phyloP scores from a whole-genome alignment of 2,329 filamentous ascomycete genomes.

The Zarea fungicola region DNA sequence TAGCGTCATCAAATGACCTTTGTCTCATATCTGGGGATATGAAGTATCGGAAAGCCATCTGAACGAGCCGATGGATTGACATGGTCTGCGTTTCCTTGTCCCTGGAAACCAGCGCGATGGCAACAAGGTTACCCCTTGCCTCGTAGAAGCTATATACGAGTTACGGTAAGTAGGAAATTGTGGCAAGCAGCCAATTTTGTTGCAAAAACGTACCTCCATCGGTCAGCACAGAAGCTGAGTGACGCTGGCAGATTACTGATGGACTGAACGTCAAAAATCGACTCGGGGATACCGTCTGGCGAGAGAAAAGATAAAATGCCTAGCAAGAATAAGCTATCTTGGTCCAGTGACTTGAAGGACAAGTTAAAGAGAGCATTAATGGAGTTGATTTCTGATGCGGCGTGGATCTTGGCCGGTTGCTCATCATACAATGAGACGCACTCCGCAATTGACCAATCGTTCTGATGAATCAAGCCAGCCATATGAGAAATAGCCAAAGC shows the following conservation, averaged over 20 bases:
- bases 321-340: conserved; percentile 1
- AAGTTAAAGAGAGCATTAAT: conserved; percentile 11
- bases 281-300: conserved; percentile 13
- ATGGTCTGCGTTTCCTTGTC: conserved; percentile 9
- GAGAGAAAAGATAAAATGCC: conserved; percentile 7
- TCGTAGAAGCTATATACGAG: not conserved
- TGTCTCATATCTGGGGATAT: conserved; percentile 7
- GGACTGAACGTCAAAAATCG: conserved; percentile 7
- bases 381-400: not conserved
- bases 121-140: conserved; percentile 1
- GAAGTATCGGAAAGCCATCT: conserved; percentile 8
- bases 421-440: conserved; percentile 9
- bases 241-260: not conserved
- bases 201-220: not conserved
- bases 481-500: conserved; percentile 11
- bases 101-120: conserved; percentile 8
- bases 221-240: conserved; percentile 7
- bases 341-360: conserved; percentile 11
- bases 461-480: conserved; percentile 14
- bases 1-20: conserved; percentile 7
- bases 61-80: conserved; percentile 9
- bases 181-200: not conserved
- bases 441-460: conserved; percentile 7
- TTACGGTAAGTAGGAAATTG: not conserved
- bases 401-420: conserved; percentile 1